These are phyloP conservation scores for Brassica juncea DNA, from an alignment of 345 rosid genomes.

Conservation along the genomic window DNA sequence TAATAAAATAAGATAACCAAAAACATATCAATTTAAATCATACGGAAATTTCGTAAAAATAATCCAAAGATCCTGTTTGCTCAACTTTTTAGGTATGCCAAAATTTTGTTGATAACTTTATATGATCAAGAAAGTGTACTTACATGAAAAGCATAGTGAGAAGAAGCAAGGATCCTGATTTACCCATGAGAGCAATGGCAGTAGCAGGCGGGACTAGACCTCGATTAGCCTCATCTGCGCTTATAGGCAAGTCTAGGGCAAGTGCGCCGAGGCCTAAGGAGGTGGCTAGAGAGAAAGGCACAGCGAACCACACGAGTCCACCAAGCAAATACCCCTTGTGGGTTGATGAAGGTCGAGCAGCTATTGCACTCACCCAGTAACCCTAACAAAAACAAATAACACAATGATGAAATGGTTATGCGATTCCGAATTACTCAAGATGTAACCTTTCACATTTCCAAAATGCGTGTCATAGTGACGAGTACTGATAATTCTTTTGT, in stretches of 20 bases:
- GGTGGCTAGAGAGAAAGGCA: conserved; percentile 90
- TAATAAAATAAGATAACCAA: background rate
- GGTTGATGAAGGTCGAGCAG: conserved; percentile 91
- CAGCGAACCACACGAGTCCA: conserved; percentile 96
- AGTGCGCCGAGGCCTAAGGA: conserved; percentile 91
- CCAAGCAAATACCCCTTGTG: conserved; percentile 91
- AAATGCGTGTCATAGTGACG: background rate
- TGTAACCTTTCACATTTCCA: background rate
- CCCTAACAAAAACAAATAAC: conserved; percentile 48
- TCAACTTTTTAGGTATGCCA: background rate
- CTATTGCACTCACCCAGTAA: conserved; percentile 97
- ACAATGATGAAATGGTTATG: background rate
- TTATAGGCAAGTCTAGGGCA: conserved; percentile 84
- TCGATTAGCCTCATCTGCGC: conserved; percentile 67
- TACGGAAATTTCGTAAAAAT: background rate
- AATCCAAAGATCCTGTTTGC: background rate
- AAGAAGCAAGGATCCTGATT: conserved; percentile 83
- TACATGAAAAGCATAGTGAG: conserved; percentile 97
- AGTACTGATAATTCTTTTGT: background rate
- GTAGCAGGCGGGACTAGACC: conserved; percentile 96
- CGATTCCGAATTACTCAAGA: background rate
- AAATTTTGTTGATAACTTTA: background rate
- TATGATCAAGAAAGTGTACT: conserved; percentile 31
- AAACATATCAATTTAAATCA: background rate
- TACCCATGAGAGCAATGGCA: conserved; percentile 94